Conservation (phyloP, 1,139 yeast genomes). For the Geotrichum aggregatum region DNA sequence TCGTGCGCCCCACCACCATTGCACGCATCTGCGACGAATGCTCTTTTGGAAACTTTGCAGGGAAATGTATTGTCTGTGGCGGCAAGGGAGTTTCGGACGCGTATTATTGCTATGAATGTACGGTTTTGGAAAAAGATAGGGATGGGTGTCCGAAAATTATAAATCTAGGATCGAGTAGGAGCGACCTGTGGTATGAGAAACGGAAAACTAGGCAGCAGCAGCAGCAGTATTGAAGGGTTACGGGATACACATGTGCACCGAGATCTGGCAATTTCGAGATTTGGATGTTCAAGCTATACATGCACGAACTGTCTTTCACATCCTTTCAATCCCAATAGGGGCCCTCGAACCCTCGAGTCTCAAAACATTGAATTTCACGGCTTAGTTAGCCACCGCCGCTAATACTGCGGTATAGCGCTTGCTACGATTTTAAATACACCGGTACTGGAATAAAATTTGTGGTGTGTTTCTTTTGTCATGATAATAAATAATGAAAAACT, state of each 20-base stretch:
- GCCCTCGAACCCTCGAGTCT: too few relatives aligned
- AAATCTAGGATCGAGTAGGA: constrained; percentile 71
- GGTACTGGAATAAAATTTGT: too few relatives aligned
- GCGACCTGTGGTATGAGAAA: constrained; percentile 65
- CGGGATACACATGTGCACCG: background rate
- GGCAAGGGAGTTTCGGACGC: constrained; percentile 60
- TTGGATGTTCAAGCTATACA: too few relatives aligned
- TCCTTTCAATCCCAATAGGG: background rate
- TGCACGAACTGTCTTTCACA: background rate
- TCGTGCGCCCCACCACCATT: constrained; percentile 66
- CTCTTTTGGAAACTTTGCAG: constrained; percentile 61
- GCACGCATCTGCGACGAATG: constrained; percentile 85
- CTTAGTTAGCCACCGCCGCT: too few relatives aligned
- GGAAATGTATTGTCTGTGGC: constrained; percentile 75
- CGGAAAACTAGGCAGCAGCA: constrained; percentile 34
- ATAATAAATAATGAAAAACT: too few relatives aligned
- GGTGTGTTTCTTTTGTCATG: too few relatives aligned
- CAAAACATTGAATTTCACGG: too few relatives aligned
- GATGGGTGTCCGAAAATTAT: constrained; percentile 91
- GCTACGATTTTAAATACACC: too few relatives aligned
- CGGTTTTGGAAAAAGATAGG: constrained; percentile 69
- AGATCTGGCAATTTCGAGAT: too few relatives aligned
- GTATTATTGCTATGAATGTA: constrained; percentile 84
- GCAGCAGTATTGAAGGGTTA: background rate
- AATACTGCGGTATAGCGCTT: too few relatives aligned